These are phyloP conservation scores for Chlorella sp. DNA, from an alignment of 139 green algal species.

Conservation along the genomic window DNA sequence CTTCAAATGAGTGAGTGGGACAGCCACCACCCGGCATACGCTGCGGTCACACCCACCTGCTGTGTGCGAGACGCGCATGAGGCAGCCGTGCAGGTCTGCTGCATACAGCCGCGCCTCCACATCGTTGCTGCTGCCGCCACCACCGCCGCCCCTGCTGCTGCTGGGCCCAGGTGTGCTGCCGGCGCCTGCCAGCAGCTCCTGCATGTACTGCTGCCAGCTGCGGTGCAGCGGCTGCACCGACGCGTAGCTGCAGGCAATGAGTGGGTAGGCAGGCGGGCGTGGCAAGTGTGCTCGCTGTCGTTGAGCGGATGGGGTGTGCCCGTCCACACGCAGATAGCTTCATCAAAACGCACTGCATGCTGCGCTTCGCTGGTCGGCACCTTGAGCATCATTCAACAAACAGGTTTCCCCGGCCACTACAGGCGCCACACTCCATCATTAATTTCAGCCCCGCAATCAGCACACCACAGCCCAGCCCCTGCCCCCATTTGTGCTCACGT, in stretches of 20 bases:
- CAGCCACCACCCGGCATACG: not conserved
- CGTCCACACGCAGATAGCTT: no score
- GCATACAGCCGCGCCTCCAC: slow-evolving; percentile 19
- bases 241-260: slow-evolving; percentile 6
- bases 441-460: no score
- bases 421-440: no score
- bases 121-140: not conserved
- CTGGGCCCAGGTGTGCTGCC: not conserved
- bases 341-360: no score
- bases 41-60: not conserved
- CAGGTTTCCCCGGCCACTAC: no score
- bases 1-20: no score
- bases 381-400: no score
- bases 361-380: no score
- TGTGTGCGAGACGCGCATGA: slow-evolving; percentile 14
- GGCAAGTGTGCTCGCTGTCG: no score
- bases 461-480: no score
- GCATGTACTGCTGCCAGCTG: slow-evolving; percentile 45
- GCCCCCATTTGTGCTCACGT: slow-evolving; percentile 9
- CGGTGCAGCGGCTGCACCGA: slow-evolving; percentile 30
- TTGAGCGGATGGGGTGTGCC: no score
- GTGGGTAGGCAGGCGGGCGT: not conserved
- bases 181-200: not conserved
- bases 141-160: not conserved
- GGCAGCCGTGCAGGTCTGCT: slow-evolving; percentile 37